These are phyloP conservation scores for Intubia oerlemansii DNA, from an alignment of 2,329 filamentous ascomycete species.

Conservation along the genomic window DNA sequence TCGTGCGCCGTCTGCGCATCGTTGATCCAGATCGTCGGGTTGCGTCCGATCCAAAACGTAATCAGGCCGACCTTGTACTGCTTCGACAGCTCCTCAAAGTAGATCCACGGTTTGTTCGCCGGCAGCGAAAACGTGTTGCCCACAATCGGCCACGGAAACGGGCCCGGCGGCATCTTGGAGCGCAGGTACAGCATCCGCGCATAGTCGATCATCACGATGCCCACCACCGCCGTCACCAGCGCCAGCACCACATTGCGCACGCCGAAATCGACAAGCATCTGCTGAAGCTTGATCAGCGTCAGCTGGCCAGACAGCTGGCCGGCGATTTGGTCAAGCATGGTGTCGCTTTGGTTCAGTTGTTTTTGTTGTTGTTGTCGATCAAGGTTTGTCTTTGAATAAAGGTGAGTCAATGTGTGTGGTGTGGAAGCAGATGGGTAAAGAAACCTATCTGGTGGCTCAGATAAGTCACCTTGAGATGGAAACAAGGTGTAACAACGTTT, in stretches of 20 bases:
- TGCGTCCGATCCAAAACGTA: slow-evolving; percentile 33
- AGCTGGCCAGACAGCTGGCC: too few relatives aligned
- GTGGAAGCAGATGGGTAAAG: too few relatives aligned
- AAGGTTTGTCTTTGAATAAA: too few relatives aligned
- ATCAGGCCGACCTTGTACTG: slow-evolving; percentile 25
- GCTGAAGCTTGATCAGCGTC: slow-evolving; percentile 10
- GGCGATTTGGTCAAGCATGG: slow-evolving; percentile 11
- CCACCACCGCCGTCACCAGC: slow-evolving; percentile 9
- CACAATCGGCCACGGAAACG: slow-evolving; percentile 29
- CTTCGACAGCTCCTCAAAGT: slow-evolving; percentile 31
- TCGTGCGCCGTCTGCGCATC: slow-evolving; percentile 28
- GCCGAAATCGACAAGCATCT: slow-evolving; percentile 7
- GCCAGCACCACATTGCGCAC: slow-evolving; percentile 7
- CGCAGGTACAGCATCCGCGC: slow-evolving; percentile 25
- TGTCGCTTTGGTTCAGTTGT: neutral
- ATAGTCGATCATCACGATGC: slow-evolving; percentile 20
- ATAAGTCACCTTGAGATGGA: too few relatives aligned
- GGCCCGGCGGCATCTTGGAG: slow-evolving; percentile 30
- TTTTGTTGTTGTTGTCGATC: neutral
- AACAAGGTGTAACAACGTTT: too few relatives aligned
- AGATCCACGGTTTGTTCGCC: slow-evolving; percentile 32
- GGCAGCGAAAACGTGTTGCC: slow-evolving; percentile 34
- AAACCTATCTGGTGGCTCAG: too few relatives aligned
- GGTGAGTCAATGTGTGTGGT: neutral
- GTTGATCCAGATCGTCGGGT: slow-evolving; percentile 24